Evolutionary conservation across 139 green algal genomes (phyloP), one percentile per base, ranked within the genome.

Genomic region (Chlorella sp.): DNA sequence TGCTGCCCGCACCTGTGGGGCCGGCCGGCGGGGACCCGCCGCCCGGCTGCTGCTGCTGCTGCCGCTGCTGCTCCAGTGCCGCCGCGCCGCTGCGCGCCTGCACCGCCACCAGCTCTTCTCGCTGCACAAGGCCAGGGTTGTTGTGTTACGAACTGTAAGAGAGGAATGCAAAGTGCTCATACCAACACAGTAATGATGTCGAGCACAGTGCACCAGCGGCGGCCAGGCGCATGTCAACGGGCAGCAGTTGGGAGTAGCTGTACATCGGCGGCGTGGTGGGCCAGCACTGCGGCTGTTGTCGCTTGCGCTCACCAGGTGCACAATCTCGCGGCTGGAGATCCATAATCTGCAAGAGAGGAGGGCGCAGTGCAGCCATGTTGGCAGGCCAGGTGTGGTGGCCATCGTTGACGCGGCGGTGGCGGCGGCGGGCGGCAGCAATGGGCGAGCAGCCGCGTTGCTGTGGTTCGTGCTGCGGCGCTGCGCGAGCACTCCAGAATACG

Each of bases 281-380:
- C 40, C 36, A n/a, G 66, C 24, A 80, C 28, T 76, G 68, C 68
- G 68, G 68, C 3, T 76, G 68, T 5, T 76, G 11, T 14, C 64
- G 64, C 14, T 12, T 4, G 34, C n/a, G 21, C 57, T n/a, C 86
- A 89, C 85, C 85, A 89, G 85, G 48, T 89, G 85, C 32, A 73
- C n/a, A 26, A 89, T 42, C 60, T 92, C 89, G 7, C 92, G 83
- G 9, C 85, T 93, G 19, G 77, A 90, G 14, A 53, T 87, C 92
- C 92, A 94, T 0, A 94, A 36, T 78, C 92, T 93, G 89, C 80
- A 66, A 0, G 71, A 69, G 42, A 32, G 48, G 32, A 48, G 42
- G 19, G 53, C n/a, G 39, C 39, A 36, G 39, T 28, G 22, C 22
- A 26, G 39, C 37, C 37, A 22, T 26, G 77, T 39, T 40, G 3